Base-by-base conservation (phyloP, 2,329 filamentous ascomycete species). In the Lachnellula cervina region DNA sequence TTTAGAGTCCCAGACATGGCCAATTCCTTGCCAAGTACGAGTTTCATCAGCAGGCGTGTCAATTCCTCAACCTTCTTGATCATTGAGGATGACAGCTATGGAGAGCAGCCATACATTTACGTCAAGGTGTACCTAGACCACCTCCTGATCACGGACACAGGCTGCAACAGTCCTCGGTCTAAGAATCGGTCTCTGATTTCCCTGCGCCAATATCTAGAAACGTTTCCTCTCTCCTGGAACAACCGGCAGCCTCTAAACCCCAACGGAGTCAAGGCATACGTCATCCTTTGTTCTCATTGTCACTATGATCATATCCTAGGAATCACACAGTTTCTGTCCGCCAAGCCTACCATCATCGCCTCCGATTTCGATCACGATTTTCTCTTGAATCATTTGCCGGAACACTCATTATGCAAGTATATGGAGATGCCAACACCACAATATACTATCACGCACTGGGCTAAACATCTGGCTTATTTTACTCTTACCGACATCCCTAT, bases 71-170 rank as follows among this genome's bases (percentile, higher is more conserved):
- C 76, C 0, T 77, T 77, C 57, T 63, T 74, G 8, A 67, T 78
- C 21, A 62, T 69, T 16, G 76, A 78, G 61, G 69, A 74, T 54
- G 76, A 78, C 62, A 65, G 64, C 28, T 77, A 69, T 59, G 58
- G 60, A 49, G 75, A 78, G 58, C 68, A 70, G 37, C 76, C 76
- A 2, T 67, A 74, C 56, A 76, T 78, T n/a, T 78, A 77, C 58
- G 71, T 69, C 49, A 78, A 78, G 58, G 40, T 75, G 2, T 73
- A 71, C 55, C 66, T 68, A 4, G 58, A 68, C 0, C 55, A 72
- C 23, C 49, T 77, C 13, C 62, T 77, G 2, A 61, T 78, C 2
- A 71, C 72, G 14, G 76, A 78, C 55, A 77, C 75, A 3, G 76
- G 76, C n/a, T 77, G 73, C 62, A 71, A 75, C 53, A 67, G 68